These are phyloP conservation scores for Elsinoe fawcettii DNA, from an alignment of 2,329 filamentous ascomycete species.

Conservation along the genomic window DNA sequence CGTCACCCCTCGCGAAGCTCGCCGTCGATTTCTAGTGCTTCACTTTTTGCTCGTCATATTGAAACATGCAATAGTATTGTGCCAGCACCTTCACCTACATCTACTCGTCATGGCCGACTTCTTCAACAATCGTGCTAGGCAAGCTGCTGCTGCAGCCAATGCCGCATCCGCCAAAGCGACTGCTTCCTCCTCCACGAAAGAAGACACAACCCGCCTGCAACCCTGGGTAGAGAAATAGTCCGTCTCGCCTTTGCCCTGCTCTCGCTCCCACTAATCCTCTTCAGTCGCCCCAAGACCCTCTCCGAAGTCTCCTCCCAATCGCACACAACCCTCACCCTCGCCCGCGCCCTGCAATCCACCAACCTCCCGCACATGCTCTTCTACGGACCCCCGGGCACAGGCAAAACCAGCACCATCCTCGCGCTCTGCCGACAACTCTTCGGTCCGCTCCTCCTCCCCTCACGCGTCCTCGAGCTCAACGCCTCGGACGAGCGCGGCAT, in stretches of 20 bases:
- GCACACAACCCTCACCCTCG: conserved; percentile 87
- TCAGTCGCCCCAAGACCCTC: conserved; percentile 83
- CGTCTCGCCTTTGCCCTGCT: conserved; percentile 15
- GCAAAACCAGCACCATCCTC: conserved; percentile 96
- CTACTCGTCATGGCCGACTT: conserved; percentile 66
- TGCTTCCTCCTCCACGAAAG: conserved; percentile 40
- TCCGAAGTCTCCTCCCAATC: conserved; percentile 96
- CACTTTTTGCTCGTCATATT: background rate
- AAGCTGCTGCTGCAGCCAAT: conserved; percentile 59
- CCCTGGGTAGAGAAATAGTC: conserved; percentile 99
- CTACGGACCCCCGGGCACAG: conserved; percentile 93
- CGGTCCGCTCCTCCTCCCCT: conserved; percentile 85
- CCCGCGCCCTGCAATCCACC: conserved; percentile 85
- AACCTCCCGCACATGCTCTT: conserved; percentile 99
- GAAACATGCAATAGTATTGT: background rate
- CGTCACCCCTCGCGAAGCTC: conserved; percentile 12
- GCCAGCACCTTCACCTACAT: background rate
- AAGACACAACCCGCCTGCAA: conserved; percentile 58
- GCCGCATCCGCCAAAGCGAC: conserved; percentile 62
- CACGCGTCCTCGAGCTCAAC: conserved; percentile 96
- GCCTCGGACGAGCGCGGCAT: conserved; percentile 98
- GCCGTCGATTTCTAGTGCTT: background rate
- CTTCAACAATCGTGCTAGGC: conserved; percentile 88
- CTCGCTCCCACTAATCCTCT: conserved; percentile 13
- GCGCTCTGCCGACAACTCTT: conserved; percentile 96